Percentiles rank a stretch among this genome's conserved stretches.
Conservation (phyloP, 352 stramenopile species). For the Pythium aphanidermatum region DNA sequence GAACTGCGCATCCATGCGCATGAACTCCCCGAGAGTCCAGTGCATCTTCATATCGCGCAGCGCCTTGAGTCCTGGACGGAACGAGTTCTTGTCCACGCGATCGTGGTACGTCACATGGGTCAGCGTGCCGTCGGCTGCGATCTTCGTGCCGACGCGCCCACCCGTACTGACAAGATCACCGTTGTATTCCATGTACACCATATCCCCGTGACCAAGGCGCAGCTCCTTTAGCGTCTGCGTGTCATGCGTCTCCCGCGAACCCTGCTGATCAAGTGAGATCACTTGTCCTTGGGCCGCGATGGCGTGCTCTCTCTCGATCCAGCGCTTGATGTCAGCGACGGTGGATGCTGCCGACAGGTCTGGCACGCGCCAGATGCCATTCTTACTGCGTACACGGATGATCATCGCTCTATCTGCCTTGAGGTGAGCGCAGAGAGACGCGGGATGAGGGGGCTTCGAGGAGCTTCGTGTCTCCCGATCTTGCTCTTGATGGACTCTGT, state of each 20-base stretch:
- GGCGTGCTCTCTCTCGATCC: conserved; percentile 67
- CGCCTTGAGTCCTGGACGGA: conserved; percentile 93
- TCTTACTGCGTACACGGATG: conserved; percentile 82
- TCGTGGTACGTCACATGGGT: conserved; percentile 75
- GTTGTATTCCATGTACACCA: conserved; percentile 76
- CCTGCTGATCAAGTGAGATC: conserved; percentile 53
- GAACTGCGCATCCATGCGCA: conserved; percentile 96
- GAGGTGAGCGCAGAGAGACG: too few relatives aligned
- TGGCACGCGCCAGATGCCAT: conserved; percentile 81
- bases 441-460: too few relatives aligned
- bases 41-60: conserved; percentile 98
- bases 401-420: too few relatives aligned
- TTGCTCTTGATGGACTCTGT: too few relatives aligned
- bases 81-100: conserved; percentile 76
- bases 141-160: conserved; percentile 51
- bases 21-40: conserved; percentile 97
- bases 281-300: conserved; percentile 43
- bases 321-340: conserved; percentile 67
- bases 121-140: conserved; percentile 74
- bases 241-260: conserved; percentile 27
- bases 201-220: conserved; percentile 64
- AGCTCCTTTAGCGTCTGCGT: conserved; percentile 53
- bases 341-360: conserved; percentile 57
- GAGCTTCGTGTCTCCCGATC: too few relatives aligned
- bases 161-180: conserved; percentile 54